A percentile compares a stretch with the other conserved stretches of the same genome.
Conservation (phyloP, 306 rosid genomes). For the Vachellia collinsii region DNA sequence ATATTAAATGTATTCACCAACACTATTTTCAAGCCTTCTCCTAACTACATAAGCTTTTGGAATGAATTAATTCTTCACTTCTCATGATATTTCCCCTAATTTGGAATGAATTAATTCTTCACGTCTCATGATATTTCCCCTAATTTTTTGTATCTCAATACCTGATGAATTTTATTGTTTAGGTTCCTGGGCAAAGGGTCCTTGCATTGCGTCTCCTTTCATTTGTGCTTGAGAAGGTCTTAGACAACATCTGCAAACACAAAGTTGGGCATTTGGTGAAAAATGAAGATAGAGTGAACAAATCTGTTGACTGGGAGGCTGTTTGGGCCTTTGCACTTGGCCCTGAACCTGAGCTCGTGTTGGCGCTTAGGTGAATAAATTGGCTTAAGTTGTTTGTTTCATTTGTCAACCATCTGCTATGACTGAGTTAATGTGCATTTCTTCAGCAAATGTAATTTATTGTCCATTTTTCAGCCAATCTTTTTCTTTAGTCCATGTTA, state of each 20-base stretch:
- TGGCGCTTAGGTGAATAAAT: conserved; percentile 73
- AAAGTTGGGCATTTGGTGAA: conserved; percentile 47
- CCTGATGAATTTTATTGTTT: conserved; percentile 33
- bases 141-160: conserved; percentile 13
- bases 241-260: conserved; percentile 49
- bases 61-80: neutral
- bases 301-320: conserved; percentile 81
- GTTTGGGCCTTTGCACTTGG: conserved; percentile 94
- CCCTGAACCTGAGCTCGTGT: conserved; percentile 93
- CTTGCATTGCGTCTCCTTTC: conserved; percentile 78
- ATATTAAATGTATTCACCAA: neutral
- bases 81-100: too few relatives aligned
- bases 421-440: neutral
- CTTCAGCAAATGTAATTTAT: conserved; percentile 21
- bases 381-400: conserved; percentile 35
- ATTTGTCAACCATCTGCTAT: conserved; percentile 22
- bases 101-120: neutral
- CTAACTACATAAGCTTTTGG: neutral
- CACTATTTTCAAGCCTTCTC: neutral
- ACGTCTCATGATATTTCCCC: neutral
- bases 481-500: conserved; percentile 1
- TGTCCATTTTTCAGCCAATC: conserved; percentile 19
- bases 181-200: conserved; percentile 94
- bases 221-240: conserved; percentile 77
- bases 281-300: conserved; percentile 45